Conservation (phyloP, 164 flowering plant genomes). For the Stephania japonica region DNA sequence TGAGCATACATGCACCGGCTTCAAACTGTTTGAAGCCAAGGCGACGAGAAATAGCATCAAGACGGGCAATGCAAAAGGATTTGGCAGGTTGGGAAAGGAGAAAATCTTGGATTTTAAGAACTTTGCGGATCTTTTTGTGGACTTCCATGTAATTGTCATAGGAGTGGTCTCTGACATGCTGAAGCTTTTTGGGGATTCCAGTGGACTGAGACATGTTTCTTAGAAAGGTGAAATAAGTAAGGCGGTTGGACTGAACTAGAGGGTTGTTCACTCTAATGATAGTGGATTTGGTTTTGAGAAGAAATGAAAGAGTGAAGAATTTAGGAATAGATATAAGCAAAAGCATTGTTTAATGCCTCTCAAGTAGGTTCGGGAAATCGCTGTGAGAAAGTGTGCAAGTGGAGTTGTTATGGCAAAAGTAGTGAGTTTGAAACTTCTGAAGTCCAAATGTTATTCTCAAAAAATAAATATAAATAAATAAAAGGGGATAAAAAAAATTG, state of each 20-base stretch:
- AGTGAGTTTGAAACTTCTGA: too few relatives aligned
- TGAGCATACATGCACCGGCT: conserved; percentile 78
- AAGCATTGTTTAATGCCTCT: neutral
- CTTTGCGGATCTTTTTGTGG: conserved; percentile 68
- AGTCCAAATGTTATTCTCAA: too few relatives aligned
- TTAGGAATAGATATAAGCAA: conserved; percentile 6
- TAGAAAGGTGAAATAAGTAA: neutral
- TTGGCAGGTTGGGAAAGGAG: conserved; percentile 56
- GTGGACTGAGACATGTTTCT: conserved; percentile 60
- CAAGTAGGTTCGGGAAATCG: too few relatives aligned
- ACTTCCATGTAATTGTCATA: conserved; percentile 93
- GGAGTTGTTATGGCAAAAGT: too few relatives aligned
- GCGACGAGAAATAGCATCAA: conserved; percentile 67
- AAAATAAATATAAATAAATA: too few relatives aligned
- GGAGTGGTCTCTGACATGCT: conserved; percentile 74
- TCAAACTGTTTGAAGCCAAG: conserved; percentile 71
- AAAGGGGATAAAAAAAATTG: too few relatives aligned
- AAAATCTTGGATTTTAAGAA: conserved; percentile 66
- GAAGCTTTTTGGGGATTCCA: conserved; percentile 65
- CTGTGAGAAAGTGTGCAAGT: too few relatives aligned
- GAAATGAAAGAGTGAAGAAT: neutral
- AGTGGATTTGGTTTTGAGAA: conserved; percentile 4
- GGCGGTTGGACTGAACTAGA: too few relatives aligned
- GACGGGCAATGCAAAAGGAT: conserved; percentile 51
- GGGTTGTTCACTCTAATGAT: too few relatives aligned